These are phyloP conservation scores for Rhizophora mangle DNA, from an alignment of 345 rosid genomes.

Conservation along the genomic window DNA sequence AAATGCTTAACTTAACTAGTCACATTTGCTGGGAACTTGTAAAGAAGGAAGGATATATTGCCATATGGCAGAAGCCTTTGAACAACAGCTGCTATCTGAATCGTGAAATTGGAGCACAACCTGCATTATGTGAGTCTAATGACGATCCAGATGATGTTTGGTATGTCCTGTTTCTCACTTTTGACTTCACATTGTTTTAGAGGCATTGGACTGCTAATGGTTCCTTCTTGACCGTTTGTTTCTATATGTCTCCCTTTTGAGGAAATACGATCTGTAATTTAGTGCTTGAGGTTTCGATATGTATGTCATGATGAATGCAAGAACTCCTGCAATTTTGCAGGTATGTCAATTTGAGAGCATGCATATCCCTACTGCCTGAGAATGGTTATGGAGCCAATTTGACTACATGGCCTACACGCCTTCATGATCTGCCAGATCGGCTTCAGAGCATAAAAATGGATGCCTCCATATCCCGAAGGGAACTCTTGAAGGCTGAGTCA, in stretches of 20 bases:
- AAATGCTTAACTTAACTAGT: slow-evolving; percentile 50
- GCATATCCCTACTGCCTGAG: slow-evolving; percentile 49
- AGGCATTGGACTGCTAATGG: neutral
- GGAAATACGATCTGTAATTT: no score
- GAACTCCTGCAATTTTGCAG: slow-evolving; percentile 27
- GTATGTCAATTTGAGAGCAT: slow-evolving; percentile 50
- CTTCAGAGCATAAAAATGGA: slow-evolving; percentile 61
- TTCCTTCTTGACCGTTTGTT: no score
- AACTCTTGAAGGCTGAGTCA: slow-evolving; percentile 57
- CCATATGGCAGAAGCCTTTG: slow-evolving; percentile 60
- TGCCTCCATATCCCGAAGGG: slow-evolving; percentile 54
- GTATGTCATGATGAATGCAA: neutral
- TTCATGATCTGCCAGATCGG: slow-evolving; percentile 56
- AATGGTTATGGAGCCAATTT: slow-evolving; percentile 55
- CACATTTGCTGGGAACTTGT: slow-evolving; percentile 58
- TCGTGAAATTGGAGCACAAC: slow-evolving; percentile 38
- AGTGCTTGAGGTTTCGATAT: no score
- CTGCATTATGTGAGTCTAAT: slow-evolving; percentile 47
- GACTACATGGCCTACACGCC: slow-evolving; percentile 59
- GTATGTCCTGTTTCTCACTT: slow-evolving; percentile 28
- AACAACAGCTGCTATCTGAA: slow-evolving; percentile 54
- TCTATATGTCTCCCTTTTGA: no score
- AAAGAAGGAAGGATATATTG: slow-evolving; percentile 54
- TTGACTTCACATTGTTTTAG: neutral
- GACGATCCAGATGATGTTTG: slow-evolving; percentile 63